phyloP scores from a whole-genome alignment of 2,329 filamentous ascomycete species.

The Colletotrichum karsti region DNA sequence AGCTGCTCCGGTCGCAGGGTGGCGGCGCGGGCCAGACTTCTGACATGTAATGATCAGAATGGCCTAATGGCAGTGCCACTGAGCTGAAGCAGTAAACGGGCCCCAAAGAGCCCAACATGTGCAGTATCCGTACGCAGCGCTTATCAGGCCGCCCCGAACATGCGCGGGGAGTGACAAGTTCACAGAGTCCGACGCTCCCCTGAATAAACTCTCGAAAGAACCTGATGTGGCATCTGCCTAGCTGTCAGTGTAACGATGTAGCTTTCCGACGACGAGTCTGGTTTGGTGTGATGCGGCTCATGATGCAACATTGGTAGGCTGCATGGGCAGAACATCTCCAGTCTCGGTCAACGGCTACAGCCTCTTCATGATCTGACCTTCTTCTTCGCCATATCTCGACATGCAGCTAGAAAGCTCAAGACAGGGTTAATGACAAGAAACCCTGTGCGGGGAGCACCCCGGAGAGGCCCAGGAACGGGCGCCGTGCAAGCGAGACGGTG shows the following conservation, averaged over 20 bases:
- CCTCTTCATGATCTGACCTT: not conserved
- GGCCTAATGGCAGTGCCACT: not conserved
- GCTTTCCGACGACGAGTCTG: slow-evolving; percentile 1
- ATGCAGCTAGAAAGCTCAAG: not conserved
- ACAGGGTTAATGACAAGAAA: not conserved
- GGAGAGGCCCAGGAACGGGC: not conserved
- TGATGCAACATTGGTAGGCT: not conserved
- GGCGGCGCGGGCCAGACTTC: slow-evolving; percentile 6
- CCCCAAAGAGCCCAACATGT: too few relatives aligned
- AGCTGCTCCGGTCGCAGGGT: slow-evolving; percentile 9
- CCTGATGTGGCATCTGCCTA: not conserved
- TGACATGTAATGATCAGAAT: slow-evolving; percentile 20
- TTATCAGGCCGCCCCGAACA: not conserved
- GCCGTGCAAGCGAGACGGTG: not conserved
- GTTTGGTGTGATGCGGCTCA: not conserved
- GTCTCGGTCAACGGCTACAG: not conserved
- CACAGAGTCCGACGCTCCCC: not conserved
- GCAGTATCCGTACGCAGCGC: not conserved
- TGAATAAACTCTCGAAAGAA: not conserved
- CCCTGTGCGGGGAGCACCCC: not conserved
- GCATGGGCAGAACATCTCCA: slow-evolving; percentile 17
- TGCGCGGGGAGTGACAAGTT: not conserved
- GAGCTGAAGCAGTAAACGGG: not conserved
- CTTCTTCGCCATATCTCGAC: not conserved
- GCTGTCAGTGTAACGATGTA: not conserved